phyloP scores from a whole-genome alignment of 2,329 filamentous ascomycete species.

The Dryadomyces quercivorus region DNA sequence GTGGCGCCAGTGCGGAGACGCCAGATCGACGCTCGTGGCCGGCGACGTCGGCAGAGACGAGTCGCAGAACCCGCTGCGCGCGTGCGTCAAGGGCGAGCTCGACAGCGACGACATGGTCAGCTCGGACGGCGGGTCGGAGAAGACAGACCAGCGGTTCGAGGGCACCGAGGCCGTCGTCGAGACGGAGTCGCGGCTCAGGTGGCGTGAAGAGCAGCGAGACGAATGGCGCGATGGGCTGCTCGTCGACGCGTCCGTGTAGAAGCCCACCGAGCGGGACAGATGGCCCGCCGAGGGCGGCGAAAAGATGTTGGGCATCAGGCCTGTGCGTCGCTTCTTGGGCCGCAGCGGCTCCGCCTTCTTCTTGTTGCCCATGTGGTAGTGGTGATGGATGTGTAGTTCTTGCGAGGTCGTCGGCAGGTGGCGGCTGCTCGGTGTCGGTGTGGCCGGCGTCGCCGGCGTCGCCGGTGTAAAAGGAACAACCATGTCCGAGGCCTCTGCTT shows the following conservation, averaged over 20 bases:
- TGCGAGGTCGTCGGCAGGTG: slow-evolving; percentile 38
- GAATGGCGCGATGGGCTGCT: slow-evolving; percentile 8
- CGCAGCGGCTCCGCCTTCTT: slow-evolving; percentile 49
- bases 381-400: slow-evolving; percentile 86
- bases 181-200: slow-evolving; percentile 37
- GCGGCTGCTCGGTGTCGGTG: slow-evolving; percentile 12
- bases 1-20: slow-evolving; percentile 44
- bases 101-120: slow-evolving; percentile 61
- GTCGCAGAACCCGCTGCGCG: slow-evolving; percentile 60
- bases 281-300: slow-evolving; percentile 40
- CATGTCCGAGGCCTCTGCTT: background rate
- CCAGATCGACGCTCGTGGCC: slow-evolving; percentile 59
- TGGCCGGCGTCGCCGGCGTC: background rate
- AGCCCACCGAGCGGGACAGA: slow-evolving; percentile 23
- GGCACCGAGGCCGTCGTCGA: slow-evolving; percentile 27
- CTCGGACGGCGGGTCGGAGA: slow-evolving; percentile 49
- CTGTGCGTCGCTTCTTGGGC: slow-evolving; percentile 60
- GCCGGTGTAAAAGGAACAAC: background rate
- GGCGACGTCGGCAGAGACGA: slow-evolving; percentile 72
- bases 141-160: slow-evolving; percentile 50
- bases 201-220: slow-evolving; percentile 28
- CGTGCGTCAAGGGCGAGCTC: slow-evolving; percentile 68
- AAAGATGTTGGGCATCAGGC: slow-evolving; percentile 48
- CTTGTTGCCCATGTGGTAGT: slow-evolving; percentile 61
- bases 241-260: slow-evolving; percentile 15